Base-by-base conservation (phyloP, 768 basidiomycete species). In the Pleurotus tuoliensis region DNA sequence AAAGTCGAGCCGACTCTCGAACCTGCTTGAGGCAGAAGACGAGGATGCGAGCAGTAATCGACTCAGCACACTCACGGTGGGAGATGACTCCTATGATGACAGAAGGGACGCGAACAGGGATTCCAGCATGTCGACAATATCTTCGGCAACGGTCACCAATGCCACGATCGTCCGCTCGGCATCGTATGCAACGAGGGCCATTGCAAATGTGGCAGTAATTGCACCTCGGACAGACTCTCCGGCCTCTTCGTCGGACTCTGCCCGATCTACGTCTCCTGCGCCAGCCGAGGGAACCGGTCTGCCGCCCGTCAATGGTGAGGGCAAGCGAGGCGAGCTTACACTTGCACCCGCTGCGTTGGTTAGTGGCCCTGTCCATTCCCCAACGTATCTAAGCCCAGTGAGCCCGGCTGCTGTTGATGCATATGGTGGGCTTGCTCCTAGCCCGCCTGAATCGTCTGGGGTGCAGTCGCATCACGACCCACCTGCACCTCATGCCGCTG, bases 141-240 rank as follows among this genome's bases (percentile, higher is more conserved):
- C 76, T 5, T 73, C 66, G 11, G 66, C 71, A 15, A 82, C 81
- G 2, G 76, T 83, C 13, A 65, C 67, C 2, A 58, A 69, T 15
- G 64, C 73, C 12, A 73, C 71, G 7, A 73, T 81, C 49, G 77
- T 81, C 5, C 68, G 77, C 48, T 73, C 71, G 52, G 79, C 75
- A 7, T 77, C 73, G 18, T 68, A 84, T 9, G 81, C 76, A 22
- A 71, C 80, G 56, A 71, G 79, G 50, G 76, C 81, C 11, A 73
- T 79, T 8, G 82, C 83, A n/a, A 80, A 78, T 44, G 74, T 83
- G 15, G 66, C 83, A 30, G 51, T 53, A 2, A 53, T 53, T 24
- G 51, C 39, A 71, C 74, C 55, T 9, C 37, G 51, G 13, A 39
- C 37, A 8, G 51, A 53, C 7, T 40, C 37, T 3, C 51, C 51